Evolutionary conservation across 23 red algal species (phyloP).

Genomic region (Gracilaria gracilis): DNA sequence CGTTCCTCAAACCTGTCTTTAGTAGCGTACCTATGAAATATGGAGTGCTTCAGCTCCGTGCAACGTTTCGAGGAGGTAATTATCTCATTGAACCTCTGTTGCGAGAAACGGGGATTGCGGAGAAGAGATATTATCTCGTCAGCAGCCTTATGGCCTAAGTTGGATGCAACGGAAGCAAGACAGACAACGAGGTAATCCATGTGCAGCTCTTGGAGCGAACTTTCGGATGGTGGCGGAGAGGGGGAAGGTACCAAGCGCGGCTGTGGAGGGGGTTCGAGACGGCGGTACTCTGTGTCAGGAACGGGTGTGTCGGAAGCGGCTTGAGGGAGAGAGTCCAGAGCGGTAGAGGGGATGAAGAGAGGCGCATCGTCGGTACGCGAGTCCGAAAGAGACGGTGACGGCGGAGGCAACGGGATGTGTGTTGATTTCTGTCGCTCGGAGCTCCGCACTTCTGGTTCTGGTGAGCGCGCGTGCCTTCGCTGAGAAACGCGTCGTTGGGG

Average conservation of each 20-base stretch:
- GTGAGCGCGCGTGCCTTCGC: background rate
- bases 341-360: background rate
- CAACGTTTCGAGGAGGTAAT: background rate
- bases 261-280: background rate
- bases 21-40: background rate
- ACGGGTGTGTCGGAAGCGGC: background rate
- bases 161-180: background rate
- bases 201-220: background rate
- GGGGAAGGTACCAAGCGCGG: background rate
- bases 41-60: constrained; percentile 2
- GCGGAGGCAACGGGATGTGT: background rate
- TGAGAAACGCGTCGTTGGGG: background rate
- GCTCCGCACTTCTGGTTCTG: background rate
- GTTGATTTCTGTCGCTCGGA: background rate
- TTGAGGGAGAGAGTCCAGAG: background rate
- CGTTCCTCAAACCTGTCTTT: background rate
- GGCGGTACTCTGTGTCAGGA: background rate
- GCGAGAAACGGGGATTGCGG: background rate
- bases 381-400: background rate
- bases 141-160: background rate
- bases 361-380: background rate
- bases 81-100: background rate
- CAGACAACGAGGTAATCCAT: background rate
- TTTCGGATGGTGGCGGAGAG: background rate
- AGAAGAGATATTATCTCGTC: background rate